Conservation (phyloP, 768 basidiomycete genomes). For the Phaeotremella fagi region DNA sequence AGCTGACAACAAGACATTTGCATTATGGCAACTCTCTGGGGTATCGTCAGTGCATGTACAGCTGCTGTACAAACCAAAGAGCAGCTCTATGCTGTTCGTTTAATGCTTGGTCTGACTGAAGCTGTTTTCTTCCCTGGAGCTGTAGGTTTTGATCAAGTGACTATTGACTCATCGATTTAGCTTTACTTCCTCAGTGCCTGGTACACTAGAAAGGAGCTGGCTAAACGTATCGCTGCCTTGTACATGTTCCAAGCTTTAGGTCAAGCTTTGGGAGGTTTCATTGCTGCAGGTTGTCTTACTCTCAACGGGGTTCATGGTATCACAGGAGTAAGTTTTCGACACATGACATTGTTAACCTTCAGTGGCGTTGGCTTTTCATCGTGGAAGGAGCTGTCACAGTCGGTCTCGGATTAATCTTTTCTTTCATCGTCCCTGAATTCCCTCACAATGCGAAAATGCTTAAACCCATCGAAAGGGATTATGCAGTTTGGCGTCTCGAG, state of each 20-base stretch:
- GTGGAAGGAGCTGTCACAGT: conserved; percentile 18
- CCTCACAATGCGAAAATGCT: conserved; percentile 24
- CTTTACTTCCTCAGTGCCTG: conserved; percentile 33
- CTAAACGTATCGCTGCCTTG: conserved; percentile 8
- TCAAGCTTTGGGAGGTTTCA: conserved; percentile 17
- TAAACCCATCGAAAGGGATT: conserved; percentile 14
- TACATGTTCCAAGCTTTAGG: conserved; percentile 7
- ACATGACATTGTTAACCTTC: too few species aligned
- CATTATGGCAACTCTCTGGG: neutral
- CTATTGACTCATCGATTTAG: too few species aligned
- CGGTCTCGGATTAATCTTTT: conserved; percentile 1
- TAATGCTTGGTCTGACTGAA: conserved; percentile 37
- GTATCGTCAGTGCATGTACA: conserved; percentile 19
- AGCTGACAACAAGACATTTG: conserved; percentile 1
- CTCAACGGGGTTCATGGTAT: conserved; percentile 15
- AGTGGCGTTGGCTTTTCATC: too few species aligned
- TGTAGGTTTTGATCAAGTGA: too few species aligned
- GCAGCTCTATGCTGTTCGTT: conserved; percentile 24
- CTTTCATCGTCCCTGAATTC: conserved; percentile 25
- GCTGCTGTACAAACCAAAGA: conserved; percentile 28
- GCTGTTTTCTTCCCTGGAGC: conserved; percentile 37
- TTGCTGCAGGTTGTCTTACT: conserved; percentile 21
- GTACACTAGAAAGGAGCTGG: conserved; percentile 38
- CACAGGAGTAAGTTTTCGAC: too few species aligned
- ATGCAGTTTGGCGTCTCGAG: conserved; percentile 27